Percentiles rank a stretch among this genome's conserved stretches.
Conservation (phyloP, 2,329 filamentous ascomycete species). For the Alternaria longipes region DNA sequence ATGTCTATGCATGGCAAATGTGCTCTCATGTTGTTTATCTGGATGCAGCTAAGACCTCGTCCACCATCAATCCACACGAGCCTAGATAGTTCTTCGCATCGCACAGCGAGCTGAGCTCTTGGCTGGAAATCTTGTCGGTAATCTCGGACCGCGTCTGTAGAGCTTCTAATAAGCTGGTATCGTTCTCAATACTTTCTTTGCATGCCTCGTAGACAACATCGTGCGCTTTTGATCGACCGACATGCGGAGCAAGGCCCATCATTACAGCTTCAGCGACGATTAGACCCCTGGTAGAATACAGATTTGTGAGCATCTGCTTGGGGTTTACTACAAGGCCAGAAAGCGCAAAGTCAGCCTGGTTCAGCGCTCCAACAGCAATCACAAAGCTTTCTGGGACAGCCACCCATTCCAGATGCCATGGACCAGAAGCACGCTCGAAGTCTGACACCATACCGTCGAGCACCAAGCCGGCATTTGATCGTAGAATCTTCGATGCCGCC, state of each 20-base stretch:
- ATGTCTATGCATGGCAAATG: neutral
- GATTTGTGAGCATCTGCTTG: constrained; percentile 60
- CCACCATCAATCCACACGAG: constrained; percentile 48
- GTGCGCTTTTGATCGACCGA: constrained; percentile 64
- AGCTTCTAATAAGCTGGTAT: constrained; percentile 56
- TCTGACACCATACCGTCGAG: constrained; percentile 67
- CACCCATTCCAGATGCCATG: constrained; percentile 69
- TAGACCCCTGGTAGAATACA: constrained; percentile 61
- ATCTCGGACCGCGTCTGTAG: constrained; percentile 54
- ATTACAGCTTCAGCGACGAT: constrained; percentile 69
- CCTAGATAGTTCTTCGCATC: constrained; percentile 62
- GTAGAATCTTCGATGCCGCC: constrained; percentile 63
- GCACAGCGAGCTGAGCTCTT: constrained; percentile 62
- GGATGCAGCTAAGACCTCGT: constrained; percentile 45
- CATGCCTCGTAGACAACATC: constrained; percentile 67
- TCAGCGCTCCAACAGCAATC: constrained; percentile 61
- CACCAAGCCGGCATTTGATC: constrained; percentile 62
- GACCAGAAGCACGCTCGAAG: constrained; percentile 66
- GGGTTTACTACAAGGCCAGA: constrained; percentile 62
- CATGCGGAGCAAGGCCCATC: constrained; percentile 65
- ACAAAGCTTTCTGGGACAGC: constrained; percentile 65
- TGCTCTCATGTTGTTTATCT: constrained; percentile 24
- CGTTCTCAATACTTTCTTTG: constrained; percentile 58
- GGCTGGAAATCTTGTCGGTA: constrained; percentile 54
- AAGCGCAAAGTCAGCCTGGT: constrained; percentile 64